phyloP scores from a whole-genome alignment of 106 monocot genomes.

The Platanthera zijinensis region DNA sequence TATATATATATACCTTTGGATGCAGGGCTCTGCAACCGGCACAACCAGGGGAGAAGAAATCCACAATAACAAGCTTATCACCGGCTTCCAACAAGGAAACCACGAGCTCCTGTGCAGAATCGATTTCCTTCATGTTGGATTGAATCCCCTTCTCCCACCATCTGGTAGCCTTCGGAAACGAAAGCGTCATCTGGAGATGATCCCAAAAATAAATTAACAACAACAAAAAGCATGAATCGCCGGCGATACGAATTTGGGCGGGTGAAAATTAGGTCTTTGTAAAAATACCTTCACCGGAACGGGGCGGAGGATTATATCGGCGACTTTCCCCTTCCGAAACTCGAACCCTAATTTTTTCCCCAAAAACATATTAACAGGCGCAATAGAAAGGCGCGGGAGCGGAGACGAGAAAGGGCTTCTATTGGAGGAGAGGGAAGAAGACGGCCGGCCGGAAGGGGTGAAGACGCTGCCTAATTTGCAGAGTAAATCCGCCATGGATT shows the following conservation, averaged over 20 bases:
- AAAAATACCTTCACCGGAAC: not conserved
- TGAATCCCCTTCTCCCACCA: conserved; percentile 92
- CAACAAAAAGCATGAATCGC: not conserved
- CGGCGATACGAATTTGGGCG: no score
- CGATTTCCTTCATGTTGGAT: conserved; percentile 85
- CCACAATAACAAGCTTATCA: conserved; percentile 63
- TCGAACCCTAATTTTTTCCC: not conserved
- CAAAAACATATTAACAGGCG: not conserved
- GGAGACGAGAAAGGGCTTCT: not conserved
- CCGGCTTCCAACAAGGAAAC: conserved; percentile 57
- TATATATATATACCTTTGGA: conserved; percentile 45
- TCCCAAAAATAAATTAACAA: not conserved
- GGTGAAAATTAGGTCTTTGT: no score
- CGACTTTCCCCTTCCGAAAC: not conserved
- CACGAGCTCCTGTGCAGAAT: conserved; percentile 71
- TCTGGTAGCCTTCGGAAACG: conserved; percentile 42
- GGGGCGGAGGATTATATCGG: not conserved
- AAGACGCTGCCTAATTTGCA: not conserved
- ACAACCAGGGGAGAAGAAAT: conserved; percentile 95
- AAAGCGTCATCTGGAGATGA: conserved; percentile 42
- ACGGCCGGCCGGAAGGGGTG: not conserved
- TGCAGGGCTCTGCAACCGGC: conserved; percentile 82
- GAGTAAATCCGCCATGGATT: conserved; percentile 6
- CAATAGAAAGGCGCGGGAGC: not conserved
- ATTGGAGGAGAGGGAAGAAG: not conserved